These are phyloP conservation scores for Aspergillus pseudoviridinutans DNA, from an alignment of 2,329 filamentous ascomycete species.

Conservation along the genomic window DNA sequence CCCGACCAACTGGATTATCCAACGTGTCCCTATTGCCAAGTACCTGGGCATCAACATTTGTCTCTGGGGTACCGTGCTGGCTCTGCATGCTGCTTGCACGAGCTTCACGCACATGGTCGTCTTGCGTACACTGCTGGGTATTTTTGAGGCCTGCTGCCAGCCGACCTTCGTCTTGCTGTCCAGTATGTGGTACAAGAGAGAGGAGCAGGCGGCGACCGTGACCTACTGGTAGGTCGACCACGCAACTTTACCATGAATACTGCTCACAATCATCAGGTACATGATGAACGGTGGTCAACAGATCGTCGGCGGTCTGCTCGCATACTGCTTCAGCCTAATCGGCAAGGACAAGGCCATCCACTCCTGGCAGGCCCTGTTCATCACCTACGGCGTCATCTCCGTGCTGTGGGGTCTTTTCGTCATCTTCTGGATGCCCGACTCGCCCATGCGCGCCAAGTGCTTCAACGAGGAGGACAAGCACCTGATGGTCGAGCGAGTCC, in stretches of 20 bases:
- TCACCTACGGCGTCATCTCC: slow-evolving; percentile 61
- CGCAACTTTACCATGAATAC: slow-evolving; percentile 1
- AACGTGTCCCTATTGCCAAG: slow-evolving; percentile 64
- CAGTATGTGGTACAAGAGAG: slow-evolving; percentile 66
- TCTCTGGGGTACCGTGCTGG: slow-evolving; percentile 59
- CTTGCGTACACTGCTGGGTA: slow-evolving; percentile 63
- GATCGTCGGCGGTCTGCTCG: slow-evolving; percentile 66
- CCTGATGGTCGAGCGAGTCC: slow-evolving; percentile 59
- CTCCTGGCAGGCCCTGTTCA: slow-evolving; percentile 67
- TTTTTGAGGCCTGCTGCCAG: slow-evolving; percentile 68
- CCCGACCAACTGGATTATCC: slow-evolving; percentile 63
- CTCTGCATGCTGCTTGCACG: slow-evolving; percentile 57
- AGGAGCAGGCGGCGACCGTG: slow-evolving; percentile 63
- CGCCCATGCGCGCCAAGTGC: slow-evolving; percentile 67
- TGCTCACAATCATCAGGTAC: slow-evolving; percentile 40
- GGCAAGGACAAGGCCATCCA: slow-evolving; percentile 49
- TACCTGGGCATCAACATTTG: slow-evolving; percentile 62
- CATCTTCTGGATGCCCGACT: slow-evolving; percentile 62
- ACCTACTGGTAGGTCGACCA: slow-evolving; percentile 57
- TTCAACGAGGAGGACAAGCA: slow-evolving; percentile 63
- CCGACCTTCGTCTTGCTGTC: slow-evolving; percentile 65
- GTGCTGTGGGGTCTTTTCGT: slow-evolving; percentile 64
- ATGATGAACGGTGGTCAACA: slow-evolving; percentile 75
- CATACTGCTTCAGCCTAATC: slow-evolving; percentile 53
- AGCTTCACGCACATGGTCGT: slow-evolving; percentile 58